Evolutionary conservation across 2,329 filamentous ascomycete species (phyloP).

Genomic region (Cladosporium sp.): DNA sequence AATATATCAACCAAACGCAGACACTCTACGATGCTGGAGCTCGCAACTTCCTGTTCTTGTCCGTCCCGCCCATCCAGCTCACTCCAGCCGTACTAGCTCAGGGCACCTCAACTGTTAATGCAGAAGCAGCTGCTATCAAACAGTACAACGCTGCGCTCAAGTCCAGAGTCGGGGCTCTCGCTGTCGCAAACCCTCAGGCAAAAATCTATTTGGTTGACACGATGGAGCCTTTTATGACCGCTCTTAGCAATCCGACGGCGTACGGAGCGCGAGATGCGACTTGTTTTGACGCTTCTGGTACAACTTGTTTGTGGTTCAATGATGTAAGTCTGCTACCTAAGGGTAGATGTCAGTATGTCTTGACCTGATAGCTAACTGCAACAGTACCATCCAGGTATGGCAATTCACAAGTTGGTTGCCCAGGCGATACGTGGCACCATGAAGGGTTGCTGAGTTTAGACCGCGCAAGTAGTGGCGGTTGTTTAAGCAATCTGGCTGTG

Average conservation of each 20-base stretch:
- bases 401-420: conserved; percentile 3
- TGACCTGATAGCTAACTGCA: neutral
- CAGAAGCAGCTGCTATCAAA: conserved; percentile 21
- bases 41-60: conserved; percentile 46
- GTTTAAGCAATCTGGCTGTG: no score
- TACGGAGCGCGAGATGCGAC: conserved; percentile 4
- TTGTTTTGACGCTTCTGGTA: conserved; percentile 2
- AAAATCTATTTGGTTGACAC: conserved; percentile 1
- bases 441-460: no score
- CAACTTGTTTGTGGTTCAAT: conserved; percentile 7
- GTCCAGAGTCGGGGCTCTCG: neutral
- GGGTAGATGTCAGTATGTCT: neutral
- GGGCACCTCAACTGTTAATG: conserved; percentile 26
- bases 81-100: conserved; percentile 44
- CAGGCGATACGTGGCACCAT: neutral
- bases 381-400: conserved; percentile 1
- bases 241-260: neutral
- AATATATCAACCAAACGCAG: conserved; percentile 33
- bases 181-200: neutral
- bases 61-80: conserved; percentile 46
- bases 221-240: neutral
- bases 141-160: conserved; percentile 7
- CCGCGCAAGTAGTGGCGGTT: no score
- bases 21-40: conserved; percentile 41
- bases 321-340: neutral